phyloP scores from a whole-genome alignment of 495 filamentous ascomycete species.

The Annulohypoxylon stygium region DNA sequence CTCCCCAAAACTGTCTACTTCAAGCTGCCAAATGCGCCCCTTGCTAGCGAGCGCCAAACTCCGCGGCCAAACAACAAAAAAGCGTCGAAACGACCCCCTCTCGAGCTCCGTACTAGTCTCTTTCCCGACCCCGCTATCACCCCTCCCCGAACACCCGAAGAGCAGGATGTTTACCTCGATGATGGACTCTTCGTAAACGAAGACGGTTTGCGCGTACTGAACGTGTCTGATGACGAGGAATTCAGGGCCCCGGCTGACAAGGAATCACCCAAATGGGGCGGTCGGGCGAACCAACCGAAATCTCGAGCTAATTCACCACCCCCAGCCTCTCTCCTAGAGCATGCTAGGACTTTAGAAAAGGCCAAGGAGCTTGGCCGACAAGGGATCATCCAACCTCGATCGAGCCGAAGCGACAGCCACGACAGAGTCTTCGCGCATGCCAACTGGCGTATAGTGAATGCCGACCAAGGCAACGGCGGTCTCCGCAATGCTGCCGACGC shows the following conservation, averaged over 20 bases:
- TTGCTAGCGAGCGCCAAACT: constrained; percentile 47
- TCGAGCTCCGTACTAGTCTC: constrained; percentile 59
- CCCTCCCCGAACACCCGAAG: constrained; percentile 73
- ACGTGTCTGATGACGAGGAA: constrained; percentile 52
- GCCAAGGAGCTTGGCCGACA: constrained; percentile 62
- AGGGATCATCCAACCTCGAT: constrained; percentile 62
- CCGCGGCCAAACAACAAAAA: constrained; percentile 51
- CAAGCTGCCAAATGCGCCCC: constrained; percentile 58
- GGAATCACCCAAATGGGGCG: constrained; percentile 78
- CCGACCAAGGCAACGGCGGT: constrained; percentile 91
- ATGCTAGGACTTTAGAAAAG: constrained; percentile 66
- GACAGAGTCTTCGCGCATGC: constrained; percentile 75
- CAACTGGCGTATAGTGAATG: constrained; percentile 84
- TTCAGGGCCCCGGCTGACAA: constrained; percentile 69
- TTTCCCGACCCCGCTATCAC: constrained; percentile 61
- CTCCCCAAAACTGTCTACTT: constrained; percentile 93
- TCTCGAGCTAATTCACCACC: constrained; percentile 76
- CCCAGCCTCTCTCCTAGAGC: constrained; percentile 77
- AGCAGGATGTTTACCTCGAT: constrained; percentile 58
- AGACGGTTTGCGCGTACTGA: constrained; percentile 61
- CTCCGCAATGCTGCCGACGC: constrained; percentile 88
- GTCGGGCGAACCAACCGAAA: constrained; percentile 77
- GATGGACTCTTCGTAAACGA: constrained; percentile 72
- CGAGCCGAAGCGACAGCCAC: constrained; percentile 64
- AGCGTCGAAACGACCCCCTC: constrained; percentile 47